Conservation (phyloP, 192 early-diverging fungal genomes). For the Rhizoclosmatium globosum region DNA sequence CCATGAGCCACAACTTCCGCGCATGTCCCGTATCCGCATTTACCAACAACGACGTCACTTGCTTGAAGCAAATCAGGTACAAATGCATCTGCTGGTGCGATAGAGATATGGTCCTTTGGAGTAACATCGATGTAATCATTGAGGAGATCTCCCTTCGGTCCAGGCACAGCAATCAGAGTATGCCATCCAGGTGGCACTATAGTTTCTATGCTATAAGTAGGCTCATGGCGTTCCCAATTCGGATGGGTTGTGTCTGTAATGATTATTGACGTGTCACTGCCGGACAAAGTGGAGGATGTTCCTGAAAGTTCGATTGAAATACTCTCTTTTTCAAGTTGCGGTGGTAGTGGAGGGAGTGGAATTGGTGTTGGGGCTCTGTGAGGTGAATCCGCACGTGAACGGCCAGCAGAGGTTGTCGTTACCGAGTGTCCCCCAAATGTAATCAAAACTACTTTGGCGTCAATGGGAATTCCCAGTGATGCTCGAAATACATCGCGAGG, state of each 20-base stretch:
- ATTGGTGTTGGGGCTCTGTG: neutral
- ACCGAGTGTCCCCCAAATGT: constrained; percentile 56
- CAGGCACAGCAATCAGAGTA: constrained; percentile 44
- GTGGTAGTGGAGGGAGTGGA: neutral
- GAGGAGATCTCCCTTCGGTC: constrained; percentile 19
- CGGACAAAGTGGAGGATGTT: neutral
- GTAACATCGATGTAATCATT: constrained; percentile 27
- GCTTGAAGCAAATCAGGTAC: constrained; percentile 61
- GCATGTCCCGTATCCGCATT: constrained; percentile 64
- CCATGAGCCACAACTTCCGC: constrained; percentile 58
- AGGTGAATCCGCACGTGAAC: neutral
- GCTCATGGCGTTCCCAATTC: neutral
- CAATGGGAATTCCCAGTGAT: constrained; percentile 44
- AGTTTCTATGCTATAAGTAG: constrained; percentile 10
- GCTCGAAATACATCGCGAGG: constrained; percentile 36
- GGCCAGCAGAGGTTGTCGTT: constrained; percentile 14
- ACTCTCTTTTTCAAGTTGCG: neutral
- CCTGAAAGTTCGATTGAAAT: neutral
- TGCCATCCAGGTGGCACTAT: constrained; percentile 57
- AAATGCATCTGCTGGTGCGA: constrained; percentile 36
- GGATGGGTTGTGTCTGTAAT: neutral
- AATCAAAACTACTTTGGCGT: constrained; percentile 50
- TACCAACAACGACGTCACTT: constrained; percentile 57
- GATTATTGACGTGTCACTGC: neutral
- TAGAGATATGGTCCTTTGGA: constrained; percentile 8